These are phyloP conservation scores for Heracleum sosnowskyi DNA, from an alignment of 129 eudicot genomes.

Conservation along the genomic window DNA sequence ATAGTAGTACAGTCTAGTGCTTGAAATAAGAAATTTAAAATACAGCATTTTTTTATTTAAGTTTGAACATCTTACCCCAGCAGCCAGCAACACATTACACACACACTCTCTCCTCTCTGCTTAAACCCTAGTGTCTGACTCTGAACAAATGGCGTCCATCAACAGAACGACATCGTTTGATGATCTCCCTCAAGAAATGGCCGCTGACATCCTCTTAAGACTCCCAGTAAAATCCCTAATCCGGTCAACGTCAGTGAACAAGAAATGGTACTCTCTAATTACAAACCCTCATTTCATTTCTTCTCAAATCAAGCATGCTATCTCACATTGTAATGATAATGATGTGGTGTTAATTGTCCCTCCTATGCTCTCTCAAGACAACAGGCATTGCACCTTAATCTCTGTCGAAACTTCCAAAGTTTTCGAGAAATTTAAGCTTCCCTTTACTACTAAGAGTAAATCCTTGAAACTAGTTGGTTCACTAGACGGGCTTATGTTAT, in stretches of 20 bases:
- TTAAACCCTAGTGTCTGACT: too few relatives aligned
- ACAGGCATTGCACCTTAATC: background rate
- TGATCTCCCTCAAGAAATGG: background rate
- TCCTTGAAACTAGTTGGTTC: background rate
- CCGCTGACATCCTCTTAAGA: background rate
- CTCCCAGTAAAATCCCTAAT: constrained; percentile 13
- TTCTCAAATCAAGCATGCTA: background rate
- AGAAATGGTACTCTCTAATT: constrained; percentile 5
- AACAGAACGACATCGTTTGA: background rate
- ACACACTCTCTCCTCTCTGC: too few relatives aligned
- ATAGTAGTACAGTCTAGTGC: too few relatives aligned
- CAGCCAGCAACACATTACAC: too few relatives aligned
- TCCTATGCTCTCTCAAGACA: background rate
- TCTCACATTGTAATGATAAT: background rate
- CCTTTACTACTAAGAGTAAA: background rate
- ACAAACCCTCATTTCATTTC: constrained; percentile 3
- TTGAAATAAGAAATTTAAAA: too few relatives aligned
- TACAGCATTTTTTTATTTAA: too few relatives aligned
- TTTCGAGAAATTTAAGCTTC: background rate
- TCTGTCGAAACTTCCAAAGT: background rate
- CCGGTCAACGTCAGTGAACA: background rate
- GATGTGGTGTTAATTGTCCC: background rate
- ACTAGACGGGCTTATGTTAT: background rate
- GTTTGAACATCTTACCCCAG: too few relatives aligned
- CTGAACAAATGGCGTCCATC: too few relatives aligned